phyloP scores from a whole-genome alignment of 2,329 filamentous ascomycete species.

The Pseudogymnoascus sp. region DNA sequence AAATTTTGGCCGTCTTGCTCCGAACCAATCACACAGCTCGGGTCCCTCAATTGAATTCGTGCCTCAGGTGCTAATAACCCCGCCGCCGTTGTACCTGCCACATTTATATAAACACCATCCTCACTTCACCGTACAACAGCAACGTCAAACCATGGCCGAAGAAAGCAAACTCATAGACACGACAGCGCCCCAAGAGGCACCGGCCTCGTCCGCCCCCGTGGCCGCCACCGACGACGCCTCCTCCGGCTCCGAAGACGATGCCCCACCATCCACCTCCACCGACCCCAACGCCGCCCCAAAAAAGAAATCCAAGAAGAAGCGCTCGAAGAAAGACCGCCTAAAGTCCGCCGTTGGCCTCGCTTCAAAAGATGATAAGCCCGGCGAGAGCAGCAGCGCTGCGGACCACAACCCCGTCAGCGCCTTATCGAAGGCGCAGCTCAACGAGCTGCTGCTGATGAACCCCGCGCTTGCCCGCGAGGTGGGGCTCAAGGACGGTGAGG shows the following conservation, averaged over 20 bases:
- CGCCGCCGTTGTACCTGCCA: conserved; percentile 4
- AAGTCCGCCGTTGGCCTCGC: conserved; percentile 35
- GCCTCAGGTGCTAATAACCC: neutral
- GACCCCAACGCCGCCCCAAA: conserved; percentile 27
- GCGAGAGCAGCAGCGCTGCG: conserved; percentile 29
- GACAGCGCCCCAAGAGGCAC: neutral
- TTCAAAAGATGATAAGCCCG: conserved; percentile 20
- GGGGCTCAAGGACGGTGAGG: conserved; percentile 31
- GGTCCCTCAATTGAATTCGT: neutral
- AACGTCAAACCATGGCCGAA: neutral
- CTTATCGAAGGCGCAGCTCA: conserved; percentile 49
- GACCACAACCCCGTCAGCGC: conserved; percentile 41
- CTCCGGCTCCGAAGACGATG: conserved; percentile 38
- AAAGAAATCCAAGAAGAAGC: conserved; percentile 52
- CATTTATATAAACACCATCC: neutral
- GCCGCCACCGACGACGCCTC: conserved; percentile 39
- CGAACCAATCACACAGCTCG: neutral
- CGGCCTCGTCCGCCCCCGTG: neutral
- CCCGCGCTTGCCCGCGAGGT: conserved; percentile 61
- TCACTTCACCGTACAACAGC: neutral
- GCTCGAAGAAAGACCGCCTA: conserved; percentile 57
- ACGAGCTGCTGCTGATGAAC: conserved; percentile 64
- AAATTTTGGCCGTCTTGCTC: neutral
- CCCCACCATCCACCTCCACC: conserved; percentile 23
- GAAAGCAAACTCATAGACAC: conserved; percentile 6